Base-by-base conservation (phyloP, 148 eudicot genomes). In the Rhododendron molle region DNA sequence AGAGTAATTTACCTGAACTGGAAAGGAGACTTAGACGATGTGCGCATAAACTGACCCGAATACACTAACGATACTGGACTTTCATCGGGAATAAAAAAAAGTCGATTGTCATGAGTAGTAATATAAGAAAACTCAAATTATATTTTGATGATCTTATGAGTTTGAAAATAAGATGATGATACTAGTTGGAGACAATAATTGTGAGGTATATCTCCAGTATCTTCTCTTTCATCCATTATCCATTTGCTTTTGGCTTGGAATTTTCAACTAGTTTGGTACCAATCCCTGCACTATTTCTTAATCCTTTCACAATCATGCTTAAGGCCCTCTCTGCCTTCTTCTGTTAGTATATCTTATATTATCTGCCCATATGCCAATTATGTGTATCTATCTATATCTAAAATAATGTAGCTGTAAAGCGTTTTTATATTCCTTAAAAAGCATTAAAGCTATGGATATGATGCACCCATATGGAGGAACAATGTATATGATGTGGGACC, bases 171-270 rank as follows among this genome's bases (percentile, higher is more conserved):
- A 40, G 44, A 40, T 32, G 7, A 40, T 40, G 44, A 40, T 40
- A 40, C 44, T 40, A 40, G 44, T 40, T 40, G 44, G 44, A 5
- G 44, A 40, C 44, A 40, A 36, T 34, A 72, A 44, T 40, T 11
- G 40, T 81, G 30, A 36, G 21, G 30, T 10, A 36, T 56, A 15
- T 34, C 12, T 76, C 21, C 2, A 3, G 84, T 44, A 65, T 44
- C 77, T 83, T 83, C 38, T 60, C 36, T 83, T 44, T 83, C 77
- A 65, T 67, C 84, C 56, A 83, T 67, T 82, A 65, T 82, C 36
- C 30, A 78, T 1, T 4, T 38, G 74, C 84, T 82, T 62, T 82
- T 62, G 76, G 84, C 56, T 73, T 11, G 28, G 32, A 21, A 9
- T 16, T 21, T 80, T 54, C 15, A 32, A 13, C 13, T 32, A 50